These are phyloP conservation scores for Calonectria crousiana DNA, from an alignment of 2,329 filamentous ascomycete species.

Conservation along the genomic window DNA sequence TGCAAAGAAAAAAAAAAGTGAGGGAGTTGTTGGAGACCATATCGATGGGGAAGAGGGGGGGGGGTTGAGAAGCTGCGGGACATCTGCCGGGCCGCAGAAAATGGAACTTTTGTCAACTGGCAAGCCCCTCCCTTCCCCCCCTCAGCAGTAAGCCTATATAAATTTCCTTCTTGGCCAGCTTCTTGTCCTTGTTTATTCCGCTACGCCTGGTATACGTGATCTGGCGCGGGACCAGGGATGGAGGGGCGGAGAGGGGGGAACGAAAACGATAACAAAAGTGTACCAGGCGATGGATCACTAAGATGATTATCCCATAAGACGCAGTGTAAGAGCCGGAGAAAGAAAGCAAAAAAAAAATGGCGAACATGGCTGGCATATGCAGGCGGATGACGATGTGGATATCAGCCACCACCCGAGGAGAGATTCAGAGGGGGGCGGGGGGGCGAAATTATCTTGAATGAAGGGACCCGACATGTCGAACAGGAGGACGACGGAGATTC, in stretches of 20 bases:
- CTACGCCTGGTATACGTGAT: background rate
- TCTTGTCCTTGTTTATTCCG: background rate
- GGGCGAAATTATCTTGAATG: background rate
- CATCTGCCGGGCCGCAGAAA: background rate
- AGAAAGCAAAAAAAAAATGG: too few species aligned
- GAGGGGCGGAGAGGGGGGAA: too few species aligned
- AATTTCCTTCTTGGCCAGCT: background rate
- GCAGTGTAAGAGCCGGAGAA: background rate
- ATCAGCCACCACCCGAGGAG: background rate
- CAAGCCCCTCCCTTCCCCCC: background rate
- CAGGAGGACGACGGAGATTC: too few species aligned
- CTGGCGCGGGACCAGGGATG: background rate
- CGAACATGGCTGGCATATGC: background rate
- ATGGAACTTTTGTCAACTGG: conserved; percentile 8
- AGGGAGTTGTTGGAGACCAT: background rate
- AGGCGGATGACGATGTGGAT: background rate
- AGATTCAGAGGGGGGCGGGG: background rate
- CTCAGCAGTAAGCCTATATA: background rate
- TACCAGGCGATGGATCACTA: background rate
- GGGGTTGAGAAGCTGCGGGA: background rate
- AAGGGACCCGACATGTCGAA: background rate
- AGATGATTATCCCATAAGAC: background rate
- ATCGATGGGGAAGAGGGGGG: background rate
- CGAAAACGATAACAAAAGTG: background rate
- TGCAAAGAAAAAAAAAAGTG: background rate